phyloP scores from a whole-genome alignment of 2,329 filamentous ascomycete genomes.

The Pestalotiopsis sp. region DNA sequence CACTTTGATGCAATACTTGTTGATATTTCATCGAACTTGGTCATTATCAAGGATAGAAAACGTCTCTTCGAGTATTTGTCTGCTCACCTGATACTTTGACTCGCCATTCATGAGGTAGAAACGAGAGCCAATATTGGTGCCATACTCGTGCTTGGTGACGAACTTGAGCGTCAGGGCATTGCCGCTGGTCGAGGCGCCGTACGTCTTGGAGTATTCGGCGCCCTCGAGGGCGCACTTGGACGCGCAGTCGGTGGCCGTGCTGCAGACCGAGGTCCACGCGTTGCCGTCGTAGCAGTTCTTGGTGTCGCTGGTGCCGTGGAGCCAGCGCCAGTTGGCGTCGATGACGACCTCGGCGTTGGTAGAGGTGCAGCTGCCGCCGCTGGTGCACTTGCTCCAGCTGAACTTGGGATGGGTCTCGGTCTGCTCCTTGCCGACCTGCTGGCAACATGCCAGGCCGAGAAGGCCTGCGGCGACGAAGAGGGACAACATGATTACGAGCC shows the following conservation, averaged over 20 bases:
- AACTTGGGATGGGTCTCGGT: slow-evolving; percentile 49
- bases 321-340: slow-evolving; percentile 58
- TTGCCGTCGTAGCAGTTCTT: slow-evolving; percentile 56
- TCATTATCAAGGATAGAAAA: not conserved
- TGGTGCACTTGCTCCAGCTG: slow-evolving; percentile 49
- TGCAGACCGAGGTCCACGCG: slow-evolving; percentile 37
- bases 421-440: slow-evolving; percentile 44
- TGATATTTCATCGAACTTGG: not conserved
- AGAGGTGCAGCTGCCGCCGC: slow-evolving; percentile 42
- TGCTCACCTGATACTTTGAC: slow-evolving; percentile 49
- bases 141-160: slow-evolving; percentile 49
- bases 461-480: slow-evolving; percentile 33
- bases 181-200: slow-evolving; percentile 50
- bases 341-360: slow-evolving; percentile 49
- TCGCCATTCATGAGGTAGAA: slow-evolving; percentile 62
- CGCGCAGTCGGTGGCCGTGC: slow-evolving; percentile 43
- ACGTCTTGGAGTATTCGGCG: slow-evolving; percentile 47
- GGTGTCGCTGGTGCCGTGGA: slow-evolving; percentile 40
- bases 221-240: slow-evolving; percentile 47
- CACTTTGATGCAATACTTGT: not conserved
- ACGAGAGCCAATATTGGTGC: slow-evolving; percentile 47
- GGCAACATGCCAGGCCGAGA: slow-evolving; percentile 41
- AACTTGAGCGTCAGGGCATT: slow-evolving; percentile 54
- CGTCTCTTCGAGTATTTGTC: not conserved
- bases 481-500: slow-evolving; percentile 28